Evolutionary conservation across 139 green algal genomes (phyloP), one percentile per base, ranked within the genome.

Genomic region (Tetradesmus obliquus): DNA sequence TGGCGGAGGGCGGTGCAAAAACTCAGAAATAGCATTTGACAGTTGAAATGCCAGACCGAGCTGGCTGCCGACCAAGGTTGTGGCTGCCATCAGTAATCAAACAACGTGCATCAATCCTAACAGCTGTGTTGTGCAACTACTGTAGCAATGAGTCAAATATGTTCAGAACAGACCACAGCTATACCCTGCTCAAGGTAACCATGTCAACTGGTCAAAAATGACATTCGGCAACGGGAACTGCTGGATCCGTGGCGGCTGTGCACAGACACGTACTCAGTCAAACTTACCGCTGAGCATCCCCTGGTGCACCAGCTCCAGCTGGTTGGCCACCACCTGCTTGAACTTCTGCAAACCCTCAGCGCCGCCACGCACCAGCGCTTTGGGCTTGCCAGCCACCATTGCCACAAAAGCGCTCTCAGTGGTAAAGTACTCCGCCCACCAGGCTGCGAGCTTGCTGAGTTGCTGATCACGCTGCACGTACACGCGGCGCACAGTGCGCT

Each of bases 261-360:
- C 55, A 15, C 3, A 1, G 6, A 0, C 13, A 55, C 24, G 13
- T 84, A 22, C 45, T 7, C 74, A 84, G 72, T 32, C n/a, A n/a
- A n/a, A 58, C 84, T 89, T 54, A 89, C 84, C 84, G 24, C 84
- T 89, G 15, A 89, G 45, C 60, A 81, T 81, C 4, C 24, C 84
- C n/a, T 57, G 17, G 32, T 76, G 13, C 57, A 89, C 84, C n/a
- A 89, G 84, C 7, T 79, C 55, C 57, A 89, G 58, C 58, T 89
- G 84, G 84, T 15, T 89, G 58, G 13, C 17, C 84, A 80, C 5
- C 53, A 89, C 58, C n/a, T 57, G 51, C 4, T 79, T 32, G 60
- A 89, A 89, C 60, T 79, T 79, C 45, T 89, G 20, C 84, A 89
- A 12, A 4, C 84, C 84, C 57, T 89, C 84, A 6, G 51, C 9